phyloP scores from a whole-genome alignment of 352 stramenopile species.

The Globisporangium ultimum region DNA sequence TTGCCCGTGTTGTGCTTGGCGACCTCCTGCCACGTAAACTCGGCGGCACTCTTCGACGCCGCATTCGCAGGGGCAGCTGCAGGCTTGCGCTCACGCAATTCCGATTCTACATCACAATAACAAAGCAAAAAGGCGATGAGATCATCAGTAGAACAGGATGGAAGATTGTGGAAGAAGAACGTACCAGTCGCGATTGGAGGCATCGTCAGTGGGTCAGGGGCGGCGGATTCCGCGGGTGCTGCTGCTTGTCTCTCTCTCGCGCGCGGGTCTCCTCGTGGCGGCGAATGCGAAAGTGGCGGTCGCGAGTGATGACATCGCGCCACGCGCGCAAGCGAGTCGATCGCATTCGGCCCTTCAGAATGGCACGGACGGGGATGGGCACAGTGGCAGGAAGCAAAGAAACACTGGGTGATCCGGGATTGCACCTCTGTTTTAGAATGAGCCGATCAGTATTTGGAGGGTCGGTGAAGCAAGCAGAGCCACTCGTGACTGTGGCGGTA shows the following conservation, averaged over 20 bases:
- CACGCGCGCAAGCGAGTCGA: neutral
- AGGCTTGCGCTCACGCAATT: constrained; percentile 59
- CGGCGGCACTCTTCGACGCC: constrained; percentile 20
- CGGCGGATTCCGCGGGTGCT: constrained; percentile 8
- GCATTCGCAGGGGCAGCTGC: constrained; percentile 8
- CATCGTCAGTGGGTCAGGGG: constrained; percentile 1
- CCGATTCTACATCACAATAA: constrained; percentile 1
- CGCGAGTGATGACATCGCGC: constrained; percentile 10
- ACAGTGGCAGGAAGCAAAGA: too few species aligned
- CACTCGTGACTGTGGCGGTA: neutral
- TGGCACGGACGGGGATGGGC: neutral
- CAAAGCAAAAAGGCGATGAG: neutral
- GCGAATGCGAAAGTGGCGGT: constrained; percentile 4
- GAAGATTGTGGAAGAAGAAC: neutral
- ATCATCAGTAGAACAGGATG: neutral
- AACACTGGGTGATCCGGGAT: neutral
- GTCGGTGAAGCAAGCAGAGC: neutral
- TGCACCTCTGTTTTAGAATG: neutral
- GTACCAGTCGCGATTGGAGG: constrained; percentile 8
- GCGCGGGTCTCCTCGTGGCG: neutral
- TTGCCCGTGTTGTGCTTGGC: constrained; percentile 93
- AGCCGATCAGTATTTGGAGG: neutral
- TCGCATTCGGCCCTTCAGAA: constrained; percentile 1
- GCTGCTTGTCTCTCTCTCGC: neutral
- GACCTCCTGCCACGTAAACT: constrained; percentile 94